Evolutionary conservation across 495 filamentous ascomycete species (phyloP).

Genomic region (Daldinia bambusicola): DNA sequence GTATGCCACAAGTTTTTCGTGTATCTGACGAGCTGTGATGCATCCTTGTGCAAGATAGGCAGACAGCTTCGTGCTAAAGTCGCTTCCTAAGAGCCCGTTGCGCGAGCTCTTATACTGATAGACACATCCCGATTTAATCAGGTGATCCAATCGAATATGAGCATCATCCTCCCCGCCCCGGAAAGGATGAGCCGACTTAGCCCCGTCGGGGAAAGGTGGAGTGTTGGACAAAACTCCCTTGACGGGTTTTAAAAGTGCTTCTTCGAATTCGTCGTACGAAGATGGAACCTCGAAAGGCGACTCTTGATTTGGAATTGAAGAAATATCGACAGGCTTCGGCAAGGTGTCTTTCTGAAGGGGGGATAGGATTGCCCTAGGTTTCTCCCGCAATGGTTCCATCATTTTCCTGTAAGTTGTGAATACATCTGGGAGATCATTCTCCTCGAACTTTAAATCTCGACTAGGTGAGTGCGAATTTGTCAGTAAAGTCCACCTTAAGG

Average conservation of each 20-base stretch:
- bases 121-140: constrained; percentile 67
- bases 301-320: constrained; percentile 62
- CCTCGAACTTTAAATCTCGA: constrained; percentile 63
- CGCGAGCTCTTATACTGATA: constrained; percentile 71
- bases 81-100: constrained; percentile 71
- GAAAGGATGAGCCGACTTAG: constrained; percentile 70
- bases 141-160: constrained; percentile 63
- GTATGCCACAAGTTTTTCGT: constrained; percentile 68
- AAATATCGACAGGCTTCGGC: constrained; percentile 60
- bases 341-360: constrained; percentile 56
- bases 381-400: constrained; percentile 70
- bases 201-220: constrained; percentile 58
- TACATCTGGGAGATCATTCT: constrained; percentile 68
- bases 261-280: constrained; percentile 59
- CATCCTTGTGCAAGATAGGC: constrained; percentile 74
- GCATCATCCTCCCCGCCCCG: constrained; percentile 70
- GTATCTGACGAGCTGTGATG: constrained; percentile 73
- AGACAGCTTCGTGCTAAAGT: constrained; percentile 77
- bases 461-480: constrained; percentile 47
- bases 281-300: constrained; percentile 69
- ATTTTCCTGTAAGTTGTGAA: constrained; percentile 75
- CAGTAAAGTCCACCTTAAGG: constrained; percentile 1
- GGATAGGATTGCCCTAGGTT: constrained; percentile 62
- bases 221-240: constrained; percentile 45
- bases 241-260: constrained; percentile 65